Evolutionary conservation across 345 rosid species (phyloP).

Genomic region (Salix exigua): DNA sequence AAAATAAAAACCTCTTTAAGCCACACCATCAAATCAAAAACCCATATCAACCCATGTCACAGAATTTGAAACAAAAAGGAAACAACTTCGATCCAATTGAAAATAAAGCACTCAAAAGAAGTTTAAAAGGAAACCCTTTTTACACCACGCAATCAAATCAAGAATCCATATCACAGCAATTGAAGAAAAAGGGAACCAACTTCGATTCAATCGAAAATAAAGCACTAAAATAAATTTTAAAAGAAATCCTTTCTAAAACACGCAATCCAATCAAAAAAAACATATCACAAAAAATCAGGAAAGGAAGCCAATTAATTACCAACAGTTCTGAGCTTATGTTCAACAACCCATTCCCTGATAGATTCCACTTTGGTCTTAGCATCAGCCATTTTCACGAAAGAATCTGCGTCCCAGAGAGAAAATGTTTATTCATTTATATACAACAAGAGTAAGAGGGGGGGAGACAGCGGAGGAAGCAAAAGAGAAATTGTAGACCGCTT

Average conservation of each 20-base stretch:
- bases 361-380: conserved; percentile 56
- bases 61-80: neutral
- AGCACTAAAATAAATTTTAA: neutral
- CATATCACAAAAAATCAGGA: neutral
- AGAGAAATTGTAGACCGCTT: conserved; percentile 6
- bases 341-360: conserved; percentile 66
- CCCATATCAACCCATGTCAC: neutral
- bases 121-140: neutral
- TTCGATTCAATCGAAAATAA: neutral
- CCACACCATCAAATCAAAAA: neutral
- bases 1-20: neutral
- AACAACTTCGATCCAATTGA: too few species aligned
- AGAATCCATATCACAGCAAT: neutral
- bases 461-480: neutral
- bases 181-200: neutral
- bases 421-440: neutral
- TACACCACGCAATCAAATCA: conserved; percentile 4
- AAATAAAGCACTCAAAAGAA: neutral
- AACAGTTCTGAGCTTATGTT: conserved; percentile 89
- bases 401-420: neutral
- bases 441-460: neutral
- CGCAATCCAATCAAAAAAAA: neutral
- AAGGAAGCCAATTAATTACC: conserved; percentile 39
- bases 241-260: neutral
- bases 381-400: conserved; percentile 50